Evolutionary conservation across 2,329 filamentous ascomycete genomes (phyloP).

Genomic region (Gaeumannomyces sp.): DNA sequence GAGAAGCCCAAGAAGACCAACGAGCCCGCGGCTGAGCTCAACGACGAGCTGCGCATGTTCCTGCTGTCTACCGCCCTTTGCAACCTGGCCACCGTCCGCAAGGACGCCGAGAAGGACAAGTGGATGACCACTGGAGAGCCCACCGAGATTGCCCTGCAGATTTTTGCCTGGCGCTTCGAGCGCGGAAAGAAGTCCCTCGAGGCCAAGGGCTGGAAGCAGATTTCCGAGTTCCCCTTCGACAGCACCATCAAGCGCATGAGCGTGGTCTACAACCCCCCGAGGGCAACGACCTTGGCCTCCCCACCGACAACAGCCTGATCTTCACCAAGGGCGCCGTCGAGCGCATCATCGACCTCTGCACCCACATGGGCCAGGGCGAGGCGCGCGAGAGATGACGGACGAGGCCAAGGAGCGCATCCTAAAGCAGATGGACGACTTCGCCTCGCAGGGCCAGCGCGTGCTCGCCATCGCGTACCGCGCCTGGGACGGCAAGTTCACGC

Average conservation of each 20-base stretch:
- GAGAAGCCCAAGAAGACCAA: conserved; percentile 29
- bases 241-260: conserved; percentile 75
- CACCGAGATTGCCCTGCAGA: conserved; percentile 71
- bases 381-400: conserved; percentile 41
- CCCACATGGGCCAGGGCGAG: conserved; percentile 35
- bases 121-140: conserved; percentile 67
- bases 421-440: conserved; percentile 51
- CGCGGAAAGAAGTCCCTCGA: conserved; percentile 49
- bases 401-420: conserved; percentile 44
- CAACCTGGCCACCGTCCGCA: conserved; percentile 56
- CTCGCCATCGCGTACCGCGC: conserved; percentile 64
- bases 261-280: conserved; percentile 57
- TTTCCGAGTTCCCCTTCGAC: conserved; percentile 73
- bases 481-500: conserved; percentile 41
- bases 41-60: conserved; percentile 43
- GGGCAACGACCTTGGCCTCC: conserved; percentile 30
- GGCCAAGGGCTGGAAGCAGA: conserved; percentile 51
- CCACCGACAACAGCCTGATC: conserved; percentile 41
- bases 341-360: conserved; percentile 51
- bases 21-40: conserved; percentile 33
- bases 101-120: conserved; percentile 44
- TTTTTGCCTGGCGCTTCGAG: conserved; percentile 65
- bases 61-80: conserved; percentile 55
- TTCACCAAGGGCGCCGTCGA: conserved; percentile 60
- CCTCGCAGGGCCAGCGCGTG: conserved; percentile 65